Conservation (phyloP, 371 early-diverging fungal genomes). For the Rhizomucor miehei region DNA sequence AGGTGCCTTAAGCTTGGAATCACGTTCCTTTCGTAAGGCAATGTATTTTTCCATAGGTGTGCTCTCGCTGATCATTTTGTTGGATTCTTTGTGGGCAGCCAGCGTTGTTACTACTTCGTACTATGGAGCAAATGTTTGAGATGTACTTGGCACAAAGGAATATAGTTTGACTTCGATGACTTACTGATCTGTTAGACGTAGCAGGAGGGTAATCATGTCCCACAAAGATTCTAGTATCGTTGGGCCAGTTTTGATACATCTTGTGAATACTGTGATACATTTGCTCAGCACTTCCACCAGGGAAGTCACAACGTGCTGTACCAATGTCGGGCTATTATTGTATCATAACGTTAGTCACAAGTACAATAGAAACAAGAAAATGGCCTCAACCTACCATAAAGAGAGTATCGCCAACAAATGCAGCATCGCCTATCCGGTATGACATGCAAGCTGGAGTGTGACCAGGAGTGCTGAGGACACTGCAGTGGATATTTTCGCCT, state of each 20-base stretch:
- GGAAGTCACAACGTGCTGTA: slow-evolving; percentile 50
- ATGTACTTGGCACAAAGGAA: background rate
- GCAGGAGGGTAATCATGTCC: slow-evolving; percentile 46
- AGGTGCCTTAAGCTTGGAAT: slow-evolving; percentile 30
- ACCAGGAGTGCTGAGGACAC: slow-evolving; percentile 36
- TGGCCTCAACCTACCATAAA: slow-evolving; percentile 35
- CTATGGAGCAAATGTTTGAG: slow-evolving; percentile 7
- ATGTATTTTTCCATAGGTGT: slow-evolving; percentile 25
- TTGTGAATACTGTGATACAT: slow-evolving; percentile 43
- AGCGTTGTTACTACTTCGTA: slow-evolving; percentile 28
- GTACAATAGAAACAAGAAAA: background rate
- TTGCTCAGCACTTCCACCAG: slow-evolving; percentile 41
- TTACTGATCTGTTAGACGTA: slow-evolving; percentile 23
- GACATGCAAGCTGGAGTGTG: slow-evolving; percentile 50
- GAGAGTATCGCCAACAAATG: slow-evolving; percentile 46
- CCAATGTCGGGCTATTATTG: slow-evolving; percentile 42
- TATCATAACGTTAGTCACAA: background rate
- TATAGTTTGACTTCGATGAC: slow-evolving; percentile 4
- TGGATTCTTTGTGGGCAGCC: slow-evolving; percentile 30
- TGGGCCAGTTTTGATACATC: slow-evolving; percentile 37
- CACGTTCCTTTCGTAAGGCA: slow-evolving; percentile 30
- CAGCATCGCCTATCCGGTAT: slow-evolving; percentile 44
- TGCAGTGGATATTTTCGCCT: slow-evolving; percentile 40
- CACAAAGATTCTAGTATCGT: slow-evolving; percentile 45
- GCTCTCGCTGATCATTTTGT: slow-evolving; percentile 33